These are phyloP conservation scores for Arthrobotrys megalospora DNA, from an alignment of 2,329 filamentous ascomycete species.

Conservation along the genomic window DNA sequence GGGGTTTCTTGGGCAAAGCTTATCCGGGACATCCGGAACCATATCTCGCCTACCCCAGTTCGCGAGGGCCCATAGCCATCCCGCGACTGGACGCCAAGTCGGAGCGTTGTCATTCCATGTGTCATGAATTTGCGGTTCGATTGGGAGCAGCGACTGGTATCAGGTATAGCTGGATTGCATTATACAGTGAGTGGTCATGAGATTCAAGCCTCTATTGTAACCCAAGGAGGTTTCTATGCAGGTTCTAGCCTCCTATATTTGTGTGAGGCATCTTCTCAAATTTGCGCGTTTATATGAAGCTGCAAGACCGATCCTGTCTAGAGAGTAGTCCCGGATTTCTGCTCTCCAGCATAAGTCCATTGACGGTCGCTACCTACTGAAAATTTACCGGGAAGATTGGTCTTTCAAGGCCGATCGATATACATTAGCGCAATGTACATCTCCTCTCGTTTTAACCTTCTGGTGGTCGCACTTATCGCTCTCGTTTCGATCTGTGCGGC, in stretches of 20 bases:
- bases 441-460: slow-evolving; percentile 34
- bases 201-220: no score
- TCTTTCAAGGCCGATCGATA: slow-evolving; percentile 1
- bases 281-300: no score
- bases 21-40: no score
- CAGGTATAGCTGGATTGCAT: no score
- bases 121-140: neutral
- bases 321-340: no score
- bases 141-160: no score
- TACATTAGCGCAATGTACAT: neutral
- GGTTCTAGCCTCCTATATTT: no score
- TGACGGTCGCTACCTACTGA: neutral
- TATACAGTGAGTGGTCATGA: no score
- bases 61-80: neutral
- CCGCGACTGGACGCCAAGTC: slow-evolving; percentile 1
- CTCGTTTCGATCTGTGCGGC: slow-evolving; percentile 35
- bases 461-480: slow-evolving; percentile 26
- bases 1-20: no score
- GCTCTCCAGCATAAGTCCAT: neutral
- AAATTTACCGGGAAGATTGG: neutral
- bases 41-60: slow-evolving; percentile 2
- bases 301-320: no score
- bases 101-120: slow-evolving; percentile 15
- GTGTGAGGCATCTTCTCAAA: no score
- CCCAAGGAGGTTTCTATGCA: no score